Evolutionary conservation across 225 moss, liverwort and hornwort genomes (phyloP), one percentile per base, ranked within the genome.

Genomic region (Rhytidiadelphus loreus): DNA sequence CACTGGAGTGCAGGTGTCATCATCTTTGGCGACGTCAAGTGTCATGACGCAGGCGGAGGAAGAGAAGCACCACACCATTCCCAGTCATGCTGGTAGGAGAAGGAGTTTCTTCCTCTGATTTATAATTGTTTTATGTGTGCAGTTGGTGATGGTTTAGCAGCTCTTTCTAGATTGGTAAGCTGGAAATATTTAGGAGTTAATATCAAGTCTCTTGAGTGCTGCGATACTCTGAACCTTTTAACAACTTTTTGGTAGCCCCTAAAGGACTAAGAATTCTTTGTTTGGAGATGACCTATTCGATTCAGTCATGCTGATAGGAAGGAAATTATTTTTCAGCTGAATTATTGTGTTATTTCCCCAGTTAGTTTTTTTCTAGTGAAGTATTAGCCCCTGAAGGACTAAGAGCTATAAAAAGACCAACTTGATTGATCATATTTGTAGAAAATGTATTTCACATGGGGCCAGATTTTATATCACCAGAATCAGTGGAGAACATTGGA

Each of bases 1-100:
- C 72, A 80, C 80, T 81, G 88, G 81, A 55, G 90, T 88, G 83
- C 87, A 85, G 72, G 90, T 81, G 23, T 87, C 90, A 44, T 89
- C 91, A 13, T 91, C 92, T 80, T 87, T 90, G 88, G 93, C 84
- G 56, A 87, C 88, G 82, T 88, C 94, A 56, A 92, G 88, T 87
- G 74, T 91, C 69, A 86, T 83, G 29, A 86, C 84, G 53, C 83
- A 58, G 63, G 92, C 90, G 41, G 92, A 87, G 68, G 87, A 88
- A 86, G 87, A 72, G 80, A 88, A 85, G 81, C 87, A 87, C 41
- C 94, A 94, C 62, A 94, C 94, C 25, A 91, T 94, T 66, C 94
- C 94, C n/a, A 94, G 94, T 88, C 94, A 94, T 93, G 94, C 94
- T 83, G 94, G 94, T 94, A 90, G n/a, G 89, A 56, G 89, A 56